Conservation (phyloP, 169 alveolate genomes). For the Cryptosporidium sp. region DNA sequence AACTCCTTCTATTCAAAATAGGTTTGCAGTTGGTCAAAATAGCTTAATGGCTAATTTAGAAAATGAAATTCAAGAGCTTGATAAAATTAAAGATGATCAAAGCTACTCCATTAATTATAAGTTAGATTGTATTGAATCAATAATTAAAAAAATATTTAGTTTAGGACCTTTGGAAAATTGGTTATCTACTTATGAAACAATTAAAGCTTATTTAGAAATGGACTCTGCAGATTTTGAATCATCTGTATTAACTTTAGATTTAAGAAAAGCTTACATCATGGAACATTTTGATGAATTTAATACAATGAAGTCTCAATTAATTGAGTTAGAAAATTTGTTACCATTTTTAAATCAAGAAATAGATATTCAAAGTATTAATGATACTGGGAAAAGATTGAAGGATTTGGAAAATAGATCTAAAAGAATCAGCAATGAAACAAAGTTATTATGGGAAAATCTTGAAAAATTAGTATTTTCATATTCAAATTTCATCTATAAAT, state of each 20-base stretch:
- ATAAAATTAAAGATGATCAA: slow-evolving; percentile 26
- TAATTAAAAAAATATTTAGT: slow-evolving; percentile 57
- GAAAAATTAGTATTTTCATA: slow-evolving; percentile 35
- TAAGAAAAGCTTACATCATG: slow-evolving; percentile 62
- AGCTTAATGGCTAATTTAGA: slow-evolving; percentile 50
- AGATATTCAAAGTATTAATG: slow-evolving; percentile 30
- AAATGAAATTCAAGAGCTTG: slow-evolving; percentile 34
- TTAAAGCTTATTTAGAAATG: slow-evolving; percentile 65
- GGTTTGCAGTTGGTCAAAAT: slow-evolving; percentile 51
- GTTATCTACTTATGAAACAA: slow-evolving; percentile 49
- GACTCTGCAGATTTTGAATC: slow-evolving; percentile 73
- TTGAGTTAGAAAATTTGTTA: slow-evolving; percentile 28
- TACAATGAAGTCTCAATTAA: slow-evolving; percentile 21
- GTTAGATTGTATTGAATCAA: slow-evolving; percentile 48
- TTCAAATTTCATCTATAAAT: slow-evolving; percentile 54
- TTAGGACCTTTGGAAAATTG: slow-evolving; percentile 69
- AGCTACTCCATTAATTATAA: slow-evolving; percentile 26
- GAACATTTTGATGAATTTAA: slow-evolving; percentile 62
- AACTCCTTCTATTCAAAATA: slow-evolving; percentile 10
- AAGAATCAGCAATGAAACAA: slow-evolving; percentile 46
- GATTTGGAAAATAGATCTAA: slow-evolving; percentile 39
- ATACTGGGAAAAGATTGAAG: slow-evolving; percentile 2
- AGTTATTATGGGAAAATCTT: slow-evolving; percentile 53
- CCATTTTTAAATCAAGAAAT: slow-evolving; percentile 56
- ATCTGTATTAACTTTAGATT: slow-evolving; percentile 56